Evolutionary conservation across 1,284 basidiomycete genomes (phyloP).

Genomic region (Pascua sp.): DNA sequence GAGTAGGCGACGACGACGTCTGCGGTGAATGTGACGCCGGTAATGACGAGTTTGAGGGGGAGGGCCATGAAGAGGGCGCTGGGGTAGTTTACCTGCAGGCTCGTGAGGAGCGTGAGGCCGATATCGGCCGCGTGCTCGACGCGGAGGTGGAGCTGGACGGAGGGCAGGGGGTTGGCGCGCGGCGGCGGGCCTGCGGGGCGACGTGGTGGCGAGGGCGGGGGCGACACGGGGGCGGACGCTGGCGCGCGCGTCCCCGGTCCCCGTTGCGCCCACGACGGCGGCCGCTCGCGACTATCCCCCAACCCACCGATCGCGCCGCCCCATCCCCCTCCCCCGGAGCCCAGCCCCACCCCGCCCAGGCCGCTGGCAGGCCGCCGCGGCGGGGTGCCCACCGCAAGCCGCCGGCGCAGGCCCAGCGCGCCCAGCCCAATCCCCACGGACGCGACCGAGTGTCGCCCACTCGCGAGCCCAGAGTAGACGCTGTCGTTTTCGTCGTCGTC

Average conservation of each 20-base stretch:
- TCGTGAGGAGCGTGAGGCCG: conserved; percentile 72
- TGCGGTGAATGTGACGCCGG: conserved; percentile 78
- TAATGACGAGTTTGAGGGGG: conserved; percentile 86
- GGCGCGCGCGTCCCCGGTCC: neutral
- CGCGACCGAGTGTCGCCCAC: conserved; percentile 22
- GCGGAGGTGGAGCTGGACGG: conserved; percentile 51
- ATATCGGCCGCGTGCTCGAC: conserved; percentile 51
- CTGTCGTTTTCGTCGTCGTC: conserved; percentile 16
- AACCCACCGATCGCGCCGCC: no score
- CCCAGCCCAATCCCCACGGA: conserved; percentile 28
- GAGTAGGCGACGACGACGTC: conserved; percentile 90
- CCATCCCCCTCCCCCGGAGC: no score
- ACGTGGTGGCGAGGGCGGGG: conserved; percentile 32
- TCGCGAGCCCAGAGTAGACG: conserved; percentile 26
- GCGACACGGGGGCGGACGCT: neutral
- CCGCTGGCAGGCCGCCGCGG: neutral
- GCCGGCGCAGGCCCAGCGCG: neutral
- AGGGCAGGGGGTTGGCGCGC: conserved; percentile 32
- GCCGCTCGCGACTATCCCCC: neutral
- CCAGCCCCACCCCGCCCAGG: neutral
- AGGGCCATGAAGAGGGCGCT: conserved; percentile 92
- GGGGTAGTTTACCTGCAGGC: conserved; percentile 92
- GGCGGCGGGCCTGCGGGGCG: conserved; percentile 21
- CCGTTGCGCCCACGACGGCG: neutral
- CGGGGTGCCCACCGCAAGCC: conserved; percentile 1